Conservation (phyloP, 768 basidiomycete genomes). For the Astraeus odoratus region DNA sequence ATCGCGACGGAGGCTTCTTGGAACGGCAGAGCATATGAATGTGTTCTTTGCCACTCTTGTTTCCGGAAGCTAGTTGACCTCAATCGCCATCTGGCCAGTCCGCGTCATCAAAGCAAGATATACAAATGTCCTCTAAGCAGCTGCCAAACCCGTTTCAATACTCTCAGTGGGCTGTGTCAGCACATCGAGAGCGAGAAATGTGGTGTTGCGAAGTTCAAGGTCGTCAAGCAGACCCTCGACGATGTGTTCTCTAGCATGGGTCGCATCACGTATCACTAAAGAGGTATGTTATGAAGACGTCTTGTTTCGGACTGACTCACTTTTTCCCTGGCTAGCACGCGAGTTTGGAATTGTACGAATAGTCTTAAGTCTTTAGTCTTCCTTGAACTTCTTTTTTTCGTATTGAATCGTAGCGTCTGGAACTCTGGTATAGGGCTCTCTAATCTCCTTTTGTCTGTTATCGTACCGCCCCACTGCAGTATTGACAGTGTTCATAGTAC, state of each 20-base stretch:
- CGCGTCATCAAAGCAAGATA: slow-evolving; percentile 44
- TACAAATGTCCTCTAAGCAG: slow-evolving; percentile 47
- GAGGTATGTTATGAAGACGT: background rate
- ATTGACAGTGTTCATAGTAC: no score
- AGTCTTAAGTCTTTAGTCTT: no score
- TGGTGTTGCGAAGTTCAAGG: slow-evolving; percentile 43
- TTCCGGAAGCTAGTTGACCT: slow-evolving; percentile 38
- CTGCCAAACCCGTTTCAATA: slow-evolving; percentile 39
- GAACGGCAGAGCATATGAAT: slow-evolving; percentile 48
- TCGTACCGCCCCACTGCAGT: no score
- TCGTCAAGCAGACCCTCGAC: slow-evolving; percentile 35
- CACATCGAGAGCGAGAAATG: slow-evolving; percentile 63
- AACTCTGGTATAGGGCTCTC: no score
- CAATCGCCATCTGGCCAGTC: slow-evolving; percentile 61
- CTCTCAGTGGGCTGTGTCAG: slow-evolving; percentile 54
- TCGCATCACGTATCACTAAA: slow-evolving; percentile 10
- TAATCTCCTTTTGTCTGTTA: no score
- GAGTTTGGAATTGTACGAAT: no score
- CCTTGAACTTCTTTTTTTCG: no score
- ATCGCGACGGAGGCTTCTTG: slow-evolving; percentile 34
- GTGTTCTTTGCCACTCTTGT: slow-evolving; percentile 49
- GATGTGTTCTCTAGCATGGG: slow-evolving; percentile 18
- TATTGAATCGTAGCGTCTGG: no score
- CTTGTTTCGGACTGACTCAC: no score
- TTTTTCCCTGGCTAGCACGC: no score